A percentile compares a stretch with the other conserved stretches of the same genome.
Evolutionary conservation across 768 basidiomycete species (phyloP).

Genomic region (Sporobolomyces phaffii): DNA sequence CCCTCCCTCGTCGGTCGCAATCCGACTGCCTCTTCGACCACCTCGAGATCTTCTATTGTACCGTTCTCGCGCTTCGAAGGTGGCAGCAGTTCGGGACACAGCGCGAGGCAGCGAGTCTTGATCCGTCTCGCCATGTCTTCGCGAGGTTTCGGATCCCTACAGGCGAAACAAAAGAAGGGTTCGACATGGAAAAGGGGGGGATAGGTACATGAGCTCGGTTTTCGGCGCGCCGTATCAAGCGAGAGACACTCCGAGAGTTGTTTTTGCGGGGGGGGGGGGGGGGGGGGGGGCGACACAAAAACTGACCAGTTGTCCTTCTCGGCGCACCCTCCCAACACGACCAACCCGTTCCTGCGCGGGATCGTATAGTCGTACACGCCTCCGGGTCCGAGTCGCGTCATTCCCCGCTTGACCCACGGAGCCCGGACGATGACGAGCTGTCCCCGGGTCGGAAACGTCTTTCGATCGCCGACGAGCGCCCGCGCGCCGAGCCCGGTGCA

Average conservation of each 20-base stretch:
- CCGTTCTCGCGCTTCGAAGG: constrained; percentile 30
- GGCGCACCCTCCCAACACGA: constrained; percentile 47
- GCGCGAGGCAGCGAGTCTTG: constrained; percentile 26
- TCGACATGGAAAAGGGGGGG: too few species aligned
- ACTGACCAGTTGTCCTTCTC: constrained; percentile 42
- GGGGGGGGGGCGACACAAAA: too few species aligned
- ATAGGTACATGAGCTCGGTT: too few species aligned
- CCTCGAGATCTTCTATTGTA: constrained; percentile 48
- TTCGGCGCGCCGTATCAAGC: too few species aligned
- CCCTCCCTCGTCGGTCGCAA: constrained; percentile 63
- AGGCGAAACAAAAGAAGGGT: too few species aligned
- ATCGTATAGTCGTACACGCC: constrained; percentile 47
- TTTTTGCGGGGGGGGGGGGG: too few species aligned
- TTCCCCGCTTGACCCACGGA: constrained; percentile 46
- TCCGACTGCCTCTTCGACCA: constrained; percentile 55
- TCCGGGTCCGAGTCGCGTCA: constrained; percentile 46
- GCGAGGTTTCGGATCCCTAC: constrained; percentile 29
- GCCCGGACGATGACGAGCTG: constrained; percentile 46
- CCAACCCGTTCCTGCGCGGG: constrained; percentile 47
- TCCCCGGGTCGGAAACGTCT: constrained; percentile 48
- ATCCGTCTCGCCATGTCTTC: constrained; percentile 25
- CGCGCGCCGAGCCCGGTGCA: constrained; percentile 64
- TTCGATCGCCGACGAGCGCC: constrained; percentile 54
- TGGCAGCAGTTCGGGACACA: constrained; percentile 28
- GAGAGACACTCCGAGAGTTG: too few species aligned